Percentiles rank a stretch among this genome's conserved stretches.
Evolutionary conservation across 2,329 filamentous ascomycete species (phyloP).

Genomic region (Biscogniauxia sp.): DNA sequence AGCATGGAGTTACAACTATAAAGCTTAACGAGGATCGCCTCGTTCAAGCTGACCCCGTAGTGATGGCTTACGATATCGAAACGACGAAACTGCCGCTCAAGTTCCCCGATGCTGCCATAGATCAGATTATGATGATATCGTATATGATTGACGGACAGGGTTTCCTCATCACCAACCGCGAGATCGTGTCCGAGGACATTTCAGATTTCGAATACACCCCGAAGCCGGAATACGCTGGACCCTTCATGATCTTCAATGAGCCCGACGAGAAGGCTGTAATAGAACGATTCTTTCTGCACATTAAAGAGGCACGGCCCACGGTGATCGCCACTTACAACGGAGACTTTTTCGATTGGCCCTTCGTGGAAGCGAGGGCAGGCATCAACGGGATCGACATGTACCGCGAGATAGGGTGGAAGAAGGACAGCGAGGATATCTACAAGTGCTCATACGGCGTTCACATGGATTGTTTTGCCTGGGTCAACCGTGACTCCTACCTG

Average conservation of each 20-base stretch:
- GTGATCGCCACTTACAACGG: conserved; percentile 99
- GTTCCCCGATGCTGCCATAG: conserved; percentile 90
- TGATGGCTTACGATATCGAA: conserved; percentile 99
- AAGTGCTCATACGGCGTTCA: conserved; percentile 95
- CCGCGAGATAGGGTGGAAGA: conserved; percentile 93
- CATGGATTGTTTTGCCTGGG: conserved; percentile 99
- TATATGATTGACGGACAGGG: conserved; percentile 99
- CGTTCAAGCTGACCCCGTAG: conserved; percentile 90
- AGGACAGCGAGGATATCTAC: conserved; percentile 93
- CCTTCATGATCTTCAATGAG: conserved; percentile 98
- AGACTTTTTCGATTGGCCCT: conserved; percentile 99
- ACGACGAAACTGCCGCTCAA: conserved; percentile 94
- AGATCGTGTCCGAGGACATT: conserved; percentile 97
- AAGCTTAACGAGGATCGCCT: conserved; percentile 83
- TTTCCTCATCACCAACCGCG: conserved; percentile 95
- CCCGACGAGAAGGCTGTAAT: conserved; percentile 84
- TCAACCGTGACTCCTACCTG: conserved; percentile 96
- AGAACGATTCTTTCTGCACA: conserved; percentile 90
- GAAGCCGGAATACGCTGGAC: conserved; percentile 90
- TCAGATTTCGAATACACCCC: conserved; percentile 97
- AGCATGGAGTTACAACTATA: conserved; percentile 83
- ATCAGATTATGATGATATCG: conserved; percentile 99
- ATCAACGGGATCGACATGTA: conserved; percentile 99
- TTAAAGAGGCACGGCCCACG: conserved; percentile 90
- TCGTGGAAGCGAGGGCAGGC: conserved; percentile 89